Evolutionary conservation across 169 alveolate genomes (phyloP).

Genomic region (Babesia caballi): DNA sequence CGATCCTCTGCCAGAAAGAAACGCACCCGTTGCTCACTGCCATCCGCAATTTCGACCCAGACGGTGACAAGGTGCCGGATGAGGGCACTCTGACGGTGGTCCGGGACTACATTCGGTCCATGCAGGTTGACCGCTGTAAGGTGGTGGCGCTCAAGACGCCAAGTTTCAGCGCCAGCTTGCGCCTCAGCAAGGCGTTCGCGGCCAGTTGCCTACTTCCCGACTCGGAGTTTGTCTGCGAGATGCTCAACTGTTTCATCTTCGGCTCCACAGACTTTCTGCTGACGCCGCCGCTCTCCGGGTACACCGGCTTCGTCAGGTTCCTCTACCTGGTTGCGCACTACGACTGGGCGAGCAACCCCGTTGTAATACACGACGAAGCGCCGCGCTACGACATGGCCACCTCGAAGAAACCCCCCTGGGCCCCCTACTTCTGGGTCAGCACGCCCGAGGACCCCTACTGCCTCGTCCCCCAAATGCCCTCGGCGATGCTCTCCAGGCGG

Average conservation of each 20-base stretch:
- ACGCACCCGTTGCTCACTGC: not conserved
- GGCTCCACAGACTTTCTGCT: conserved; percentile 7
- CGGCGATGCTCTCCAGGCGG: conserved; percentile 1
- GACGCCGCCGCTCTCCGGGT: not conserved
- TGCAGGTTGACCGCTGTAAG: conserved; percentile 19
- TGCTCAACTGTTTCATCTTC: conserved; percentile 14
- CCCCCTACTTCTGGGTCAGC: conserved; percentile 24
- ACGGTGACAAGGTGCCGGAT: not conserved
- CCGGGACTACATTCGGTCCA: not conserved
- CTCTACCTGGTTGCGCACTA: conserved; percentile 29
- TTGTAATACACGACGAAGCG: not conserved
- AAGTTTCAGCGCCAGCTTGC: conserved; percentile 4
- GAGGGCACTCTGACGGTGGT: not conserved
- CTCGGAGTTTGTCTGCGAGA: conserved; percentile 23
- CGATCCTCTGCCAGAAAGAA: conserved; percentile 19
- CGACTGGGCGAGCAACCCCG: conserved; percentile 19
- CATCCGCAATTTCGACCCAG: not conserved
- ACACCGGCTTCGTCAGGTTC: conserved; percentile 19
- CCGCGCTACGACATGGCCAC: not conserved
- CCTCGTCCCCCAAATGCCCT: conserved; percentile 16
- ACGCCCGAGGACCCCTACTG: conserved; percentile 47
- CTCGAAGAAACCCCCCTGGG: conserved; percentile 3
- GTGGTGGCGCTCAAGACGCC: conserved; percentile 24
- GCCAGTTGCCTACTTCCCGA: conserved; percentile 12
- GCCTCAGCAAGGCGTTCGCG: conserved; percentile 11